Percentiles rank a stretch among this genome's conserved stretches.
Evolutionary conservation across 164 flowering plant genomes (phyloP).

Genomic region (Houttuynia cordata): DNA sequence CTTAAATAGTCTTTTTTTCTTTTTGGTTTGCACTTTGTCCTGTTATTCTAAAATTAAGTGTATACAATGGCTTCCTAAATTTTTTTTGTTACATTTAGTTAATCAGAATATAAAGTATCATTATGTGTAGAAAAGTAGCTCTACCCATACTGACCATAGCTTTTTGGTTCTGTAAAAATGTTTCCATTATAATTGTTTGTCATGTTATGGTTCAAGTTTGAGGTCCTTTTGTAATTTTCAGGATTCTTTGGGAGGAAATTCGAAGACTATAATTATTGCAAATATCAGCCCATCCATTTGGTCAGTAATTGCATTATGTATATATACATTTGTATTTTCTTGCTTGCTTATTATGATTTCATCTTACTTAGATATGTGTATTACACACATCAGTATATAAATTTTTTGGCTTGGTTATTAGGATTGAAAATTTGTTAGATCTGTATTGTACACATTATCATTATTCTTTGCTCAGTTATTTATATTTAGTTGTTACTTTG

Average conservation of each 20-base stretch:
- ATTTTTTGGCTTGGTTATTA: no score
- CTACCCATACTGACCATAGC: no score
- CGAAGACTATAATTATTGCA: conserved; percentile 90
- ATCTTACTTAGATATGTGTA: neutral
- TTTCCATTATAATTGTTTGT: no score
- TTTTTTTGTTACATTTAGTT: no score
- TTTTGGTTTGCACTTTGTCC: neutral
- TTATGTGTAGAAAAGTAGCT: no score
- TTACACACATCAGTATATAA: neutral
- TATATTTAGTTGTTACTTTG: conserved; percentile 1
- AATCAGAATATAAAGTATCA: no score
- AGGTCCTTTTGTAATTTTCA: conserved; percentile 15
- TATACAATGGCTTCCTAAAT: neutral
- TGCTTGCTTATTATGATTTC: neutral
- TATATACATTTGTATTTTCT: no score
- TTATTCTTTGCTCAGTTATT: no score
- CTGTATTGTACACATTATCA: no score
- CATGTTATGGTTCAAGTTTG: no score
- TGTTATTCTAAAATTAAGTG: neutral
- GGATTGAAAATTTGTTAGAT: no score
- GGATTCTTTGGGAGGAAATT: conserved; percentile 98
- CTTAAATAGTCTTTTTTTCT: neutral
- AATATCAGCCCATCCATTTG: conserved; percentile 86
- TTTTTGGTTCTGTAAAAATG: no score
- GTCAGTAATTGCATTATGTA: conserved; percentile 26